Evolutionary conservation across 192 early-diverging fungal genomes (phyloP), one percentile per base, ranked within the genome.

Genomic region (Rhizoclosmatium sp.): DNA sequence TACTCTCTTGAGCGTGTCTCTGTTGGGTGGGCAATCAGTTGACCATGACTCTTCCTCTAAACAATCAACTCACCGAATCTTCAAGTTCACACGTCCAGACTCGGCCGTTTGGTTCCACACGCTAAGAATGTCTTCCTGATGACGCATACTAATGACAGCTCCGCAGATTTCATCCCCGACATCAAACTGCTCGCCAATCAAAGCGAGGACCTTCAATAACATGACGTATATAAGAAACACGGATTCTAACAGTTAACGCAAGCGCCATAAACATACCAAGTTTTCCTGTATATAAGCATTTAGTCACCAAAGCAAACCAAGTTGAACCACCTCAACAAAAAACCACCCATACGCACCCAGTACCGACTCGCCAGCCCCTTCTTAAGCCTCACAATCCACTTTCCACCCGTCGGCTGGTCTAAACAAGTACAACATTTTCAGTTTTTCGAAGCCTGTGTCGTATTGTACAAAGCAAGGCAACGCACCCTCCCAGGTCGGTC

Each of bases 401-500:
- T 97, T 60, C 97, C 97, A 51, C 97, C 97, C 69, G 90, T 90
- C 59, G 94, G 87, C 75, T 97, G 96, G 46, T 98, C 96, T 88
- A 71, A 39, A 23, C 23, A 64, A 47, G 41, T 3, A 59, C 31
- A 31, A 31, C 31, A 31, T 31, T 31, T 31, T 31, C 31, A 31
- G 31, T 56, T 61, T 66, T 51, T 42, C 74, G 9, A 41, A 47
- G n/a, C 14, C 2, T 58, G n/a, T 70, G 45, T 16, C 48, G 14
- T 21, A 40, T 72, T 31, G 31, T 14, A 56, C 0, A 56, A 56
- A 56, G 54, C 54, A 56, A n/a, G 10, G 19, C 9, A 56, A 56
- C 23, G 9, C 70, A 82, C 88, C 92, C 84, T 98, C 97, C 97
- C 97, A 98, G n/a, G 97, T 93, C 56, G 97, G 97, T 56, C 95